Base-by-base conservation (phyloP, 1,284 basidiomycete species). In the Sporisorium graminicola region DNA sequence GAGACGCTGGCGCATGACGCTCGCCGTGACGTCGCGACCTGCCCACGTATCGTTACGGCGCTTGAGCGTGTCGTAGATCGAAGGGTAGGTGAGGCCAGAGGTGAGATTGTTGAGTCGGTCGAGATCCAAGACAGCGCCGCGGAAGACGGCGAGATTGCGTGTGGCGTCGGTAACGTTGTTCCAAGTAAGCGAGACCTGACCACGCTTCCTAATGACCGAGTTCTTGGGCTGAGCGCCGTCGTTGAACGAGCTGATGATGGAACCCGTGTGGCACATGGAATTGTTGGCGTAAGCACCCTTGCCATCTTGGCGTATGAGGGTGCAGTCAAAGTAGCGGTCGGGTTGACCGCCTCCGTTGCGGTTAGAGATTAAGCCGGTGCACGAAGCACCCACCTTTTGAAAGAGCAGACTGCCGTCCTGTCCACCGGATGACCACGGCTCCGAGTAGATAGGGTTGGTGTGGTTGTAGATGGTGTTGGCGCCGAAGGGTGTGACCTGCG, bases 321-420 rank as follows among this genome's bases (percentile, higher is more conserved):
- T 96, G 89, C 97, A 99, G 3, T 95, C 94, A 87, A 98, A 98
- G 87, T 98, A 98, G 93, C 94, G 97, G 0, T 81, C 86, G 16
- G 79, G 77, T 51, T 78, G 70, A 14, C 64, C 62, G 72, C 89
- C 85, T 26, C 68, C 73, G n/a, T 31, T 52, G 24, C 66, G 55
- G 50, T 79, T 73, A 14, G 90, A 92, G 82, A 99, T 92, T 81
- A 94, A 81, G 26, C 89, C 90, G 22, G 90, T 86, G 85, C 96
- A 99, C 65, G 92, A 89, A 79, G 92, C 88, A 85, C 95, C 95
- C 73, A 92, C 91, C 57, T 91, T 93, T 87, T 99, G 96, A 88
- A 99, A 99, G 83, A 99, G 86, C 87, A 99, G 95, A 46, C 92
- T 94, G 20, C 92, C 91, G 81, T 98, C 97, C 85, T 92, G 93